Percentiles rank a stretch among this genome's conserved stretches.
Evolutionary conservation across 306 rosid genomes (phyloP).

Genomic region (Astragalus membranaceus): DNA sequence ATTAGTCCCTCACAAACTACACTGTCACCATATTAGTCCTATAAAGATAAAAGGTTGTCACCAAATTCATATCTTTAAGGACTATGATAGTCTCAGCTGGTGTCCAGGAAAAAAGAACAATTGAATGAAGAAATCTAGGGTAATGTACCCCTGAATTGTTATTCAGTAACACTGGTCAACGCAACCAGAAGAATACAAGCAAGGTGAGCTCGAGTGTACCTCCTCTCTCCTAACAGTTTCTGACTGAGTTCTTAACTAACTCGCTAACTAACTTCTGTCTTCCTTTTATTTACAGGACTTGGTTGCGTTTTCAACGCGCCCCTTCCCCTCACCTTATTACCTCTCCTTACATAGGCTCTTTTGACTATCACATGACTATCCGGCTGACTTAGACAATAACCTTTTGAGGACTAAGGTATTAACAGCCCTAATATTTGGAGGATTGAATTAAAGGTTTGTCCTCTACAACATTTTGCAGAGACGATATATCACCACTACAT

Average conservation of each 20-base stretch:
- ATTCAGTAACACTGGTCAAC: not conserved
- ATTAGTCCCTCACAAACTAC: not conserved
- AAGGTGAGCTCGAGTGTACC: not conserved
- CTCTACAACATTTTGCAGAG: not conserved
- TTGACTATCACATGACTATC: not conserved
- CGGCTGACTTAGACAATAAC: not conserved
- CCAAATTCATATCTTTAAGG: not conserved
- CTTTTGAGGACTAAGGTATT: not conserved
- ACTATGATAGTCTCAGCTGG: not conserved
- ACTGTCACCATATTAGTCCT: not conserved
- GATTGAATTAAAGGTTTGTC: not conserved
- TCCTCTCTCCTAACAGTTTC: too few species aligned
- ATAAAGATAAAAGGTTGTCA: not conserved
- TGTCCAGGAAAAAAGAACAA: not conserved
- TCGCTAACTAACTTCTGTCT: too few species aligned
- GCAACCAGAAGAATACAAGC: not conserved
- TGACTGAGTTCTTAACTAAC: too few species aligned
- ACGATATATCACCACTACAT: not conserved
- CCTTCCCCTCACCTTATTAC: too few species aligned
- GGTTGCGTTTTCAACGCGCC: too few species aligned
- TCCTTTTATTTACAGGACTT: too few species aligned
- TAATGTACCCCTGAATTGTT: not conserved
- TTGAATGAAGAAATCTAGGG: not conserved
- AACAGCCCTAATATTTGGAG: not conserved
- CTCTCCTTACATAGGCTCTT: not conserved